A percentile compares a stretch with the other conserved stretches of the same genome.
These are phyloP conservation scores for Yarrowia galli DNA, from an alignment of 1,139 yeast genomes.

Conservation along the genomic window DNA sequence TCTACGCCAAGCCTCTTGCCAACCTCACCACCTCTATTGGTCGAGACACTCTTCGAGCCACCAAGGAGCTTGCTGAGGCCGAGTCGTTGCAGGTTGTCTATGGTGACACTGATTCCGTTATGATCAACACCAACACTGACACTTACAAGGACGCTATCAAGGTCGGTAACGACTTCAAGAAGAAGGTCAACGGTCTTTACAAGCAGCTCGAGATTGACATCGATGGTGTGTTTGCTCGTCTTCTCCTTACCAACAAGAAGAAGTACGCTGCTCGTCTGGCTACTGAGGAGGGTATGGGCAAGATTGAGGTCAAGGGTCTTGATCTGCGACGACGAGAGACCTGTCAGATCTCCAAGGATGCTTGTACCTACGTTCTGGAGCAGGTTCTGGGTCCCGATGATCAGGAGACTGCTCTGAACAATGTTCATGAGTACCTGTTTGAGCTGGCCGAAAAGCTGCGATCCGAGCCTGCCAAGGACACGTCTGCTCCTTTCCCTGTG, in stretches of 20 bases:
- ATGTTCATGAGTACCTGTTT: slow-evolving; percentile 76
- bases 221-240: slow-evolving; percentile 87
- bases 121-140: slow-evolving; percentile 91
- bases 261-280: slow-evolving; percentile 92
- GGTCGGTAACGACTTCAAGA: slow-evolving; percentile 86
- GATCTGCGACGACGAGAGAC: slow-evolving; percentile 98
- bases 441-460: slow-evolving; percentile 65
- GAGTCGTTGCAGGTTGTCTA: slow-evolving; percentile 85
- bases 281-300: slow-evolving; percentile 56
- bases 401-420: slow-evolving; percentile 77
- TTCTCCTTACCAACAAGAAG: slow-evolving; percentile 93
- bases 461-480: slow-evolving; percentile 52
- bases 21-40: slow-evolving; percentile 96
- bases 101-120: slow-evolving; percentile 99
- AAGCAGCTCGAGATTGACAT: slow-evolving; percentile 89
- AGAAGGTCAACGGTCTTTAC: slow-evolving; percentile 86
- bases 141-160: slow-evolving; percentile 74
- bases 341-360: slow-evolving; percentile 90
- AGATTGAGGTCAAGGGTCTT: slow-evolving; percentile 90
- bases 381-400: slow-evolving; percentile 76
- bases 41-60: slow-evolving; percentile 91
- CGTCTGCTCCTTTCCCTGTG: slow-evolving; percentile 56
- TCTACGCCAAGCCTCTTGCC: slow-evolving; percentile 95
- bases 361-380: slow-evolving; percentile 76
- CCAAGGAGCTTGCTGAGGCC: slow-evolving; percentile 90